phyloP scores from a whole-genome alignment of 192 early-diverging fungal genomes.

The Jimgerdemannia flammicorona region DNA sequence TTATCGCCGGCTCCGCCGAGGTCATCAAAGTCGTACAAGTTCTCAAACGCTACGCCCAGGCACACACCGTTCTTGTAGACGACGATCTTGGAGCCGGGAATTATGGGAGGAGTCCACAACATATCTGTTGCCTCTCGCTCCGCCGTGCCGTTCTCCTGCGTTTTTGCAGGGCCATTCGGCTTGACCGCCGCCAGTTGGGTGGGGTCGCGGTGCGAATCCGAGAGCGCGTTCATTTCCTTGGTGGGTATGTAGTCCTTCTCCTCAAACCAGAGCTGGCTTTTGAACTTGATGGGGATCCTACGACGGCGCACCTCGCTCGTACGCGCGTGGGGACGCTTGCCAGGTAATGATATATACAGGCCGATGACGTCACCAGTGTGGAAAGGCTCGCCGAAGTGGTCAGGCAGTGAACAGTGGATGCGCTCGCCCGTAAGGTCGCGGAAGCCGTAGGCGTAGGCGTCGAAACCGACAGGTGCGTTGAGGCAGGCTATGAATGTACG shows the following conservation, averaged over 20 bases:
- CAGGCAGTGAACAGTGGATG: conserved; percentile 46
- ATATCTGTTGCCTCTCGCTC: neutral
- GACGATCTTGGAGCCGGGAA: conserved; percentile 54
- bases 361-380: conserved; percentile 62
- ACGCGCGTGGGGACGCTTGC: conserved; percentile 23
- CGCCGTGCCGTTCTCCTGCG: neutral
- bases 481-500: conserved; percentile 35
- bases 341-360: conserved; percentile 50
- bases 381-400: conserved; percentile 53
- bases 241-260: conserved; percentile 51
- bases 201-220: conserved; percentile 22
- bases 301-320: conserved; percentile 42
- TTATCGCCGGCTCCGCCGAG: conserved; percentile 12
- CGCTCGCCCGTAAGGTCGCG: conserved; percentile 62
- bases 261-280: conserved; percentile 51
- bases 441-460: conserved; percentile 61
- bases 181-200: conserved; percentile 23
- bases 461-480: conserved; percentile 63
- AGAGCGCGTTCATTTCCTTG: conserved; percentile 45
- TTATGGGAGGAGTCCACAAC: conserved; percentile 13
- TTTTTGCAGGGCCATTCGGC: conserved; percentile 15
- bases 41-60: conserved; percentile 52
- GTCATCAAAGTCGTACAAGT: conserved; percentile 41
- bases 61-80: conserved; percentile 63
- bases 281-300: conserved; percentile 43